Conservation (phyloP, 129 eudicot genomes). For the Lonicera japonica region DNA sequence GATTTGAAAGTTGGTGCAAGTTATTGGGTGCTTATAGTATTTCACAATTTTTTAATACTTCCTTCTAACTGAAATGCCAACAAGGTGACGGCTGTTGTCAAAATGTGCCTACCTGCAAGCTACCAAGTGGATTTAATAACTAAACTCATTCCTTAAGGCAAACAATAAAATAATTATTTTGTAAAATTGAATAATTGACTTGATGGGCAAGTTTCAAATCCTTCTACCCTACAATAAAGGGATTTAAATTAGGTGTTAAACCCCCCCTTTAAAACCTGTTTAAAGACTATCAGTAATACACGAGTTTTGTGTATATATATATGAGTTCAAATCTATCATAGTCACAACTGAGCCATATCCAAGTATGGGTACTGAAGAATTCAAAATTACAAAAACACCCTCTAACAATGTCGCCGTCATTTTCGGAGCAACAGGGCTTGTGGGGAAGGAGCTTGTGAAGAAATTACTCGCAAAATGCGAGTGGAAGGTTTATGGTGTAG, state of each 20-base stretch:
- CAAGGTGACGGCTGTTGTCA: slow-evolving; percentile 23
- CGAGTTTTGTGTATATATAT: neutral
- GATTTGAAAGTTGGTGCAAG: too few relatives aligned
- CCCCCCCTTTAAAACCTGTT: slow-evolving; percentile 3
- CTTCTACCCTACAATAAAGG: slow-evolving; percentile 1
- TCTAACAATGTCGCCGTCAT: slow-evolving; percentile 60
- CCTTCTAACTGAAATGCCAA: slow-evolving; percentile 24
- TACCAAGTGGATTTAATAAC: slow-evolving; percentile 8
- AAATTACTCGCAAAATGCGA: slow-evolving; percentile 41
- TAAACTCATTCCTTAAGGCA: slow-evolving; percentile 4
- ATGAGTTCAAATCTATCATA: slow-evolving; percentile 1
- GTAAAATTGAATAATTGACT: slow-evolving; percentile 1
- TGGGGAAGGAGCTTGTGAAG: slow-evolving; percentile 70
- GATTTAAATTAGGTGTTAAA: neutral
- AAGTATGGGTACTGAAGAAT: slow-evolving; percentile 43
- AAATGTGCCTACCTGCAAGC: slow-evolving; percentile 8
- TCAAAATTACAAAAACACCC: slow-evolving; percentile 19
- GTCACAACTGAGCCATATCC: slow-evolving; percentile 3
- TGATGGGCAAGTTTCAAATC: slow-evolving; percentile 11
- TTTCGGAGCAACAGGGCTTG: slow-evolving; percentile 81
- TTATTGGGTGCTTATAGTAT: too few relatives aligned
- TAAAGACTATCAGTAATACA: slow-evolving; percentile 1
- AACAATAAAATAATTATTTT: slow-evolving; percentile 1
- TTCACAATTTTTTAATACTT: neutral
- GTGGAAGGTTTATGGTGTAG: slow-evolving; percentile 87